These are phyloP conservation scores for Periglandula ipomoeae DNA, from an alignment of 2,329 filamentous ascomycete genomes.

Conservation along the genomic window DNA sequence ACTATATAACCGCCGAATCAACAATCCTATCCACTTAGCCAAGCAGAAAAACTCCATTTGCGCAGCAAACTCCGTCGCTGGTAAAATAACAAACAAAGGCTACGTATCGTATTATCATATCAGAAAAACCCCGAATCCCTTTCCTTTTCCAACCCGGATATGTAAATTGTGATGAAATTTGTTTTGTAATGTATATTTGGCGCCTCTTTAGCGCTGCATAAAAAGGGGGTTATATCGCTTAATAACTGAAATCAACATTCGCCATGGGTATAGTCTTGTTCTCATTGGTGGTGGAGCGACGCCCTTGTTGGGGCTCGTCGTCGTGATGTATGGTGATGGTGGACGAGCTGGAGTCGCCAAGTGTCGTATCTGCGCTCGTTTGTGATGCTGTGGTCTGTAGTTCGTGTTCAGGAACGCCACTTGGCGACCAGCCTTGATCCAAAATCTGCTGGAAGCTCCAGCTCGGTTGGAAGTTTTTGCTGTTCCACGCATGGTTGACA, in stretches of 20 bases:
- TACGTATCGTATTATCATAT: constrained; percentile 3
- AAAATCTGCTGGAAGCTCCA: constrained; percentile 63
- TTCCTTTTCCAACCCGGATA: not conserved
- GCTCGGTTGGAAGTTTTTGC: constrained; percentile 55
- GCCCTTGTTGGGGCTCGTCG: constrained; percentile 22
- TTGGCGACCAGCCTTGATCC: constrained; percentile 50
- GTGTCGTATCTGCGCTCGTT: constrained; percentile 31
- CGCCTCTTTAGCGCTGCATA: not conserved
- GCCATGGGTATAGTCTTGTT: constrained; percentile 42
- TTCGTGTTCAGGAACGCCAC: constrained; percentile 44
- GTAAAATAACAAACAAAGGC: constrained; percentile 2
- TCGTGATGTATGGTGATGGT: constrained; percentile 29
- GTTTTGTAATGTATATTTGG: not conserved
- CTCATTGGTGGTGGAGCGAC: constrained; percentile 38
- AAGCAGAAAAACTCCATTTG: not conserved
- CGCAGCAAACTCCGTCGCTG: constrained; percentile 10
- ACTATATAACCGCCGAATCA: not conserved
- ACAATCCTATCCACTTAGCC: not conserved
- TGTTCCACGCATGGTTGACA: constrained; percentile 62
- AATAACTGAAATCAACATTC: constrained; percentile 55
- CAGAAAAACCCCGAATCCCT: not conserved
- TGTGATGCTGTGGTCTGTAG: constrained; percentile 38
- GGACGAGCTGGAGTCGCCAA: constrained; percentile 29
- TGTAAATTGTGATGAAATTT: not conserved
- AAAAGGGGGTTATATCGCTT: constrained; percentile 6